Evolutionary conservation across 768 basidiomycete species (phyloP).

Genomic region (Peribolospora baueri): DNA sequence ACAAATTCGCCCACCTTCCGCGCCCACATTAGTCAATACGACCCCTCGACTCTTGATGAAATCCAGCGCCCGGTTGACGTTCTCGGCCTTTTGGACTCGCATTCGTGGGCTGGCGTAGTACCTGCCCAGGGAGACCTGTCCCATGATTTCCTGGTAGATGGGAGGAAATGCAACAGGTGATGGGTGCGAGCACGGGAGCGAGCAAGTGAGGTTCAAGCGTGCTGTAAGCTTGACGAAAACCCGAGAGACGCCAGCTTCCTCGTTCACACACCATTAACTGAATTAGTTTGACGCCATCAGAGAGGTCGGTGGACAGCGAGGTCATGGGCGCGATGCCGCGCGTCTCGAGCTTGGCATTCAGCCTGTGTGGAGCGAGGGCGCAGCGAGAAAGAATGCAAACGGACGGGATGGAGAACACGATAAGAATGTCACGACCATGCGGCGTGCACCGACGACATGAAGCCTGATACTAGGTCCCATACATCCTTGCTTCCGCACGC

Average conservation of each 20-base stretch:
- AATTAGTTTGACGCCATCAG: conserved; percentile 82
- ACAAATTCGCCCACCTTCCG: conserved; percentile 39
- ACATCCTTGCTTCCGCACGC: not conserved
- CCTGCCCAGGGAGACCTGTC: conserved; percentile 79
- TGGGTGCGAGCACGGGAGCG: not conserved
- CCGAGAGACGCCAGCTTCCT: not conserved
- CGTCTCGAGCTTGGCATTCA: conserved; percentile 79
- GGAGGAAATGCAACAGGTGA: not conserved
- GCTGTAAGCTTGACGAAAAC: not conserved
- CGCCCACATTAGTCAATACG: conserved; percentile 89
- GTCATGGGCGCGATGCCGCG: conserved; percentile 66
- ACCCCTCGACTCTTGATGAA: conserved; percentile 80
- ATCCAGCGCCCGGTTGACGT: conserved; percentile 85
- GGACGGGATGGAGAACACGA: not conserved
- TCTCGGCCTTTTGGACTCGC: conserved; percentile 92
- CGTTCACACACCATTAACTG: conserved; percentile 51
- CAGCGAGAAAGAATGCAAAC: not conserved
- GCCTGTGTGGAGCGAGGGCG: conserved; percentile 28
- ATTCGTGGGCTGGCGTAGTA: conserved; percentile 77
- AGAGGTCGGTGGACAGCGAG: conserved; percentile 69
- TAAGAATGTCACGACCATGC: not conserved
- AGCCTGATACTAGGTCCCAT: too few species aligned
- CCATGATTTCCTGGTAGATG: conserved; percentile 72
- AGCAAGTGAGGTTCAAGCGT: not conserved
- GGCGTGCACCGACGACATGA: not conserved